Conservation (phyloP, 108 stramenopile genomes). For the Cyclotella distinguenda region DNA sequence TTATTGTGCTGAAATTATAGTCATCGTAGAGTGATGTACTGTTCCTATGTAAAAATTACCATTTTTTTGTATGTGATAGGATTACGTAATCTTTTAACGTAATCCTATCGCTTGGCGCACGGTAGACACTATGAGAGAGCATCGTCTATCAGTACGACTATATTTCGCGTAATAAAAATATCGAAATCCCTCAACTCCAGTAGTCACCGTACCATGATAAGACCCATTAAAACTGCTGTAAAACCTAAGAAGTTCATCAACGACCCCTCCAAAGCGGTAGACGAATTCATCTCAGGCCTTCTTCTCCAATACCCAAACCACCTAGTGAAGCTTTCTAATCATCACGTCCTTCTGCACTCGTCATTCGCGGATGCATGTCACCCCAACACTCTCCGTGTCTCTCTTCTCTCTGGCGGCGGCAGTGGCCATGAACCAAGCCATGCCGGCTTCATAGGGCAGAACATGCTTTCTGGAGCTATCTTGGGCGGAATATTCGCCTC, state of each 20-base stretch:
- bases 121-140: too few relatives aligned
- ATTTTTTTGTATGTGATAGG: too few relatives aligned
- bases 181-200: too few relatives aligned
- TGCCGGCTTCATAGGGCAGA: slow-evolving; percentile 92
- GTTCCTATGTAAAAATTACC: too few relatives aligned
- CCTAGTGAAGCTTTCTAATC: slow-evolving; percentile 64
- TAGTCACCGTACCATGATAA: background rate
- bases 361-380: slow-evolving; percentile 27
- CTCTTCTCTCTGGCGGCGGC: slow-evolving; percentile 91
- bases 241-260: slow-evolving; percentile 86
- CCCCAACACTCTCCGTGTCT: slow-evolving; percentile 46
- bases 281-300: slow-evolving; percentile 77
- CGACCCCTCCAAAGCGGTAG: slow-evolving; percentile 65
- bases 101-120: too few relatives aligned
- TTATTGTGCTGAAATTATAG: too few relatives aligned
- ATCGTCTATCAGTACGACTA: too few relatives aligned
- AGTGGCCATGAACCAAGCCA: slow-evolving; percentile 97
- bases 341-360: slow-evolving; percentile 62
- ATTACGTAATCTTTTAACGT: too few relatives aligned
- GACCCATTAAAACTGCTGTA: background rate
- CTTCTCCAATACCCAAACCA: slow-evolving; percentile 78
- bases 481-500: slow-evolving; percentile 97
- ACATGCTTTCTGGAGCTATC: slow-evolving; percentile 95
- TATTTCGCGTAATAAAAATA: background rate
- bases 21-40: too few relatives aligned